phyloP scores from a whole-genome alignment of 202 grass and related monocot species.

The Zizania palustris region DNA sequence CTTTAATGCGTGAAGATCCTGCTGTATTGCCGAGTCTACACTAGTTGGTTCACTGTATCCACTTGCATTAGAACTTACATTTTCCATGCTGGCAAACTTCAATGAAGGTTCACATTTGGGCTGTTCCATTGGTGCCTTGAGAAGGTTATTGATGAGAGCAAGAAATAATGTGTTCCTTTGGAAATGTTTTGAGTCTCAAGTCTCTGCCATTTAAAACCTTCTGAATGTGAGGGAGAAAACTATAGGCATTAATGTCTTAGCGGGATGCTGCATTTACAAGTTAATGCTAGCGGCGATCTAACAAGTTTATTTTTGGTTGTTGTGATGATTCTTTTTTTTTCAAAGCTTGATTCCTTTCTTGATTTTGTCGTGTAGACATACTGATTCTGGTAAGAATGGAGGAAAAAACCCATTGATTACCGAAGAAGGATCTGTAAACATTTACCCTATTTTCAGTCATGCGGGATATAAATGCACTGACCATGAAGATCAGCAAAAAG shows the following conservation, averaged over 20 bases:
- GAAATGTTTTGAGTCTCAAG: slow-evolving; percentile 25
- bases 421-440: slow-evolving; percentile 61
- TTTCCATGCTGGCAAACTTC: background rate
- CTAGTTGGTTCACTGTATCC: background rate
- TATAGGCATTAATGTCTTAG: slow-evolving; percentile 4
- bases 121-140: background rate
- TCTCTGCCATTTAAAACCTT: background rate
- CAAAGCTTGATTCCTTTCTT: slow-evolving; percentile 27
- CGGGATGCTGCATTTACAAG: slow-evolving; percentile 10
- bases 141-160: slow-evolving; percentile 7
- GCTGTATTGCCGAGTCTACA: background rate
- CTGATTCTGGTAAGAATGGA: slow-evolving; percentile 39
- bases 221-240: too few relatives aligned
- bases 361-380: slow-evolving; percentile 51
- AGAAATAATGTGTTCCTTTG: slow-evolving; percentile 12
- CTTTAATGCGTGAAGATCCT: background rate
- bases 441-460: slow-evolving; percentile 80
- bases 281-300: slow-evolving; percentile 4
- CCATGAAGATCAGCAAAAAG: slow-evolving; percentile 92
- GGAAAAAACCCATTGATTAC: slow-evolving; percentile 42
- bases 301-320: background rate
- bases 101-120: slow-evolving; percentile 1
- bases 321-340: slow-evolving; percentile 23
- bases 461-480: slow-evolving; percentile 60
- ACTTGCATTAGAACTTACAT: background rate